These are phyloP conservation scores for Suhomyces chickasaworum DNA, from an alignment of 1,139 yeast genomes.

Conservation along the genomic window DNA sequence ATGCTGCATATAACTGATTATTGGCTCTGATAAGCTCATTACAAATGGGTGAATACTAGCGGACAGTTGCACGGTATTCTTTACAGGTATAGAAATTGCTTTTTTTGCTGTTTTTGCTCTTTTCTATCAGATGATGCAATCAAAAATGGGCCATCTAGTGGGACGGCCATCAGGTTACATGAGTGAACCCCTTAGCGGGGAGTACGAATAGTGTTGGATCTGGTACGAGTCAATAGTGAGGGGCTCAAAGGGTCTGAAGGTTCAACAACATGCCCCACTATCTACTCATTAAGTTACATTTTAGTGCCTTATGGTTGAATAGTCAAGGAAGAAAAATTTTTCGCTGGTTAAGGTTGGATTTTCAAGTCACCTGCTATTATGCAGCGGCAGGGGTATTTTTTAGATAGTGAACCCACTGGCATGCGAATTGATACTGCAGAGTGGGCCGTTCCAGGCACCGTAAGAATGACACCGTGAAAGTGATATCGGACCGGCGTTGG, in stretches of 20 bases:
- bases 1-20: not conserved
- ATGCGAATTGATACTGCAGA: not conserved
- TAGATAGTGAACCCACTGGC: conserved; percentile 1
- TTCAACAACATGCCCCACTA: too few species aligned
- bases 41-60: not conserved
- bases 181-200: not conserved
- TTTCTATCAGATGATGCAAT: conserved; percentile 1
- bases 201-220: not conserved
- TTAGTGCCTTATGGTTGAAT: not conserved
- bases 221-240: not conserved
- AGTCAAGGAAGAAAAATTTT: not conserved
- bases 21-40: conserved; percentile 3
- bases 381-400: not conserved
- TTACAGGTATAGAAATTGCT: not conserved
- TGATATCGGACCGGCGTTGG: not conserved
- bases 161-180: conserved; percentile 1
- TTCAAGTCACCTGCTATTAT: not conserved
- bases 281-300: too few species aligned
- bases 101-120: too few species aligned
- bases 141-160: not conserved
- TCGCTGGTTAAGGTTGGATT: not conserved
- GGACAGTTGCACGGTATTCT: not conserved
- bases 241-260: not conserved
- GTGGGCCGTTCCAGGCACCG: conserved; percentile 1
- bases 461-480: not conserved